Evolutionary conservation across 2,329 filamentous ascomycete genomes (phyloP).

Genomic region (Aspergillus flavus): DNA sequence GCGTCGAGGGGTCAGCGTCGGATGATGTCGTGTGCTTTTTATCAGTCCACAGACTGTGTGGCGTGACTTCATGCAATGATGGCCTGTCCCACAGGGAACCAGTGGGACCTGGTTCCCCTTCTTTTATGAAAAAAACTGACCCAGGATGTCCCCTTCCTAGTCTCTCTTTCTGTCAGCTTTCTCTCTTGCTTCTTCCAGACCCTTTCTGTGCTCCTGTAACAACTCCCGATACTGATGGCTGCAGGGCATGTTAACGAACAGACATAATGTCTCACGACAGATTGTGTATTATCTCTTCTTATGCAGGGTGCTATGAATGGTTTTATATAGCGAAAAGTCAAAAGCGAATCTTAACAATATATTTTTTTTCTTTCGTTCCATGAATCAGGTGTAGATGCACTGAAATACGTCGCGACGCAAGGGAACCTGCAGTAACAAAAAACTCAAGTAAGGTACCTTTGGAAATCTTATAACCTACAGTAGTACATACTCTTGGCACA

Average conservation of each 20-base stretch:
- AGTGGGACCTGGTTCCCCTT: not conserved
- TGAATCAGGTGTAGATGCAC: not conserved
- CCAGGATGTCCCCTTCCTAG: not conserved
- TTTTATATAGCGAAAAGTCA: not conserved
- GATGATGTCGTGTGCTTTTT: conserved; percentile 18
- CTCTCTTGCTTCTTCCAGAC: not conserved
- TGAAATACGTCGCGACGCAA: not conserved
- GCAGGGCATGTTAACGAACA: not conserved
- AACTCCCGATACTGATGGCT: not conserved
- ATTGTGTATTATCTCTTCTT: conserved; percentile 1
- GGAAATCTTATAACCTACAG: not conserved
- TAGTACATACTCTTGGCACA: not conserved
- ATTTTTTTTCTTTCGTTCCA: not conserved
- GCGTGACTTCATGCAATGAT: not conserved
- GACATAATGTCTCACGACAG: not conserved
- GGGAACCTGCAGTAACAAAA: not conserved
- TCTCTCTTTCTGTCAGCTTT: not conserved
- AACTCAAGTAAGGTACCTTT: not conserved
- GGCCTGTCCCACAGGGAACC: not conserved
- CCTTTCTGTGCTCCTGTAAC: not conserved
- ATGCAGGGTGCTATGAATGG: not conserved
- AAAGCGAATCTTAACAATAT: not conserved
- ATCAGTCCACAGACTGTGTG: not conserved
- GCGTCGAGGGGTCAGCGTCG: conserved; percentile 36
- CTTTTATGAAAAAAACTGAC: not conserved